phyloP scores from a whole-genome alignment of 2,329 filamentous ascomycete genomes.

The Aspergillus quadricinctus region DNA sequence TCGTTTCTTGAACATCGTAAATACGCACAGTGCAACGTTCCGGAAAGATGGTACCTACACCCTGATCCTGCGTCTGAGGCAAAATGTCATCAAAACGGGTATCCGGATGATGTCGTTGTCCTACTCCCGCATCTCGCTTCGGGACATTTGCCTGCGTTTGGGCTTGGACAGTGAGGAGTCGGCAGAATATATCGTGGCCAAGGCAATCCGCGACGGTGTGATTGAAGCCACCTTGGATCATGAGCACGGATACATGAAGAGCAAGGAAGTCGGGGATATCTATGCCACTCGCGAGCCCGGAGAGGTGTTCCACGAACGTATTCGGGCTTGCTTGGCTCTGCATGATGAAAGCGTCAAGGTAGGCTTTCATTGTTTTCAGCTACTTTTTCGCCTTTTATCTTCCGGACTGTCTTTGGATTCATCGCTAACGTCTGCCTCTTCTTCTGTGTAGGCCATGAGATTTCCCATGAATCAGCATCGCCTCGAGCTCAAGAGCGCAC shows the following conservation, averaged over 20 bases:
- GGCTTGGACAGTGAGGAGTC: slow-evolving; percentile 94
- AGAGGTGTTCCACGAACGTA: slow-evolving; percentile 96
- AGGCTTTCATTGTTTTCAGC: slow-evolving; percentile 26
- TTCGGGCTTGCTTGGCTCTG: slow-evolving; percentile 81
- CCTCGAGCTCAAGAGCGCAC: slow-evolving; percentile 93
- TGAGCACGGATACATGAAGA: slow-evolving; percentile 97
- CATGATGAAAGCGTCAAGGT: slow-evolving; percentile 99
- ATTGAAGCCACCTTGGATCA: slow-evolving; percentile 94
- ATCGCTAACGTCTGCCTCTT: slow-evolving; percentile 22
- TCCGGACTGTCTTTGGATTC: not conserved
- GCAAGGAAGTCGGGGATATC: slow-evolving; percentile 91
- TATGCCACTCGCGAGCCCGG: slow-evolving; percentile 94
- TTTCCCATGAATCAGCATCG: slow-evolving; percentile 99
- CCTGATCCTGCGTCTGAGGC: slow-evolving; percentile 84
- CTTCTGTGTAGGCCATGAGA: slow-evolving; percentile 71
- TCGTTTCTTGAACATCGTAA: slow-evolving; percentile 84
- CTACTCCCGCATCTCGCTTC: slow-evolving; percentile 93
- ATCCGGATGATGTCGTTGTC: slow-evolving; percentile 99
- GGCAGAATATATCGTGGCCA: slow-evolving; percentile 97
- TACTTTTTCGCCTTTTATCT: not conserved
- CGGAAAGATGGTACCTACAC: slow-evolving; percentile 93
- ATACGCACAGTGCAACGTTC: slow-evolving; percentile 77
- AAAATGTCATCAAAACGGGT: slow-evolving; percentile 99
- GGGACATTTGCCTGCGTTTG: slow-evolving; percentile 94
- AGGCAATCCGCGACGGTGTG: slow-evolving; percentile 94